A percentile compares a stretch with the other conserved stretches of the same genome.
Evolutionary conservation across 306 rosid genomes (phyloP).

Genomic region (Cicer pinnatifidum): DNA sequence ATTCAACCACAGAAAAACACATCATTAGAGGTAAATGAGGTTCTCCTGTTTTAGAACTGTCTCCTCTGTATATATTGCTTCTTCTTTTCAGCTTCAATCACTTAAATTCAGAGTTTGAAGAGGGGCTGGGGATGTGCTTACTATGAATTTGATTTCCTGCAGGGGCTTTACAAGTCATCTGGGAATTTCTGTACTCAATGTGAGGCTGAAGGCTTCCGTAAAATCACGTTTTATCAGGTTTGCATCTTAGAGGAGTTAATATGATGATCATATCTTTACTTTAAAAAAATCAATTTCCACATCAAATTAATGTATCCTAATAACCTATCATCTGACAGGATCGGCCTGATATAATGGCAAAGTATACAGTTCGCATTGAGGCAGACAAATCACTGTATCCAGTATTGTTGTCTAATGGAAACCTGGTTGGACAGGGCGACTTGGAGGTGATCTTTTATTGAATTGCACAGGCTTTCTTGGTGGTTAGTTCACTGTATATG

Average conservation of each 20-base stretch:
- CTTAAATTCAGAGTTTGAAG: conserved; percentile 15
- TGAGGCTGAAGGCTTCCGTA: conserved; percentile 99
- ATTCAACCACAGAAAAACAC: conserved; percentile 83
- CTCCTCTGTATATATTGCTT: conserved; percentile 20
- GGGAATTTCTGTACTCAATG: conserved; percentile 98
- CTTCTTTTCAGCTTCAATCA: conserved; percentile 1
- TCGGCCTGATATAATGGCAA: conserved; percentile 98
- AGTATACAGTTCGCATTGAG: conserved; percentile 81
- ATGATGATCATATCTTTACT: conserved; percentile 20
- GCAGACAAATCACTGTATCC: conserved; percentile 87
- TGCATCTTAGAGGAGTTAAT: conserved; percentile 33
- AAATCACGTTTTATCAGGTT: conserved; percentile 94
- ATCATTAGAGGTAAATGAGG: conserved; percentile 75
- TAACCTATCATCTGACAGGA: conserved; percentile 64
- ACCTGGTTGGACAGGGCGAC: conserved; percentile 82
- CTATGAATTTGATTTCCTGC: conserved; percentile 46
- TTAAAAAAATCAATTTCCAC: conserved; percentile 31
- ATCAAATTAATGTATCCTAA: conserved; percentile 43
- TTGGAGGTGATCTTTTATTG: conserved; percentile 66
- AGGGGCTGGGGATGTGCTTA: conserved; percentile 23
- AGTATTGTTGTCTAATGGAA: conserved; percentile 95
- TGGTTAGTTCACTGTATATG: conserved; percentile 41
- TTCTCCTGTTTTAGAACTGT: conserved; percentile 3
- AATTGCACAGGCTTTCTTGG: conserved; percentile 16
- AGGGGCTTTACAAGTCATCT: conserved; percentile 95